phyloP scores from a whole-genome alignment of 192 early-diverging fungal species.

The Lunasporangiospora selenospora region DNA sequence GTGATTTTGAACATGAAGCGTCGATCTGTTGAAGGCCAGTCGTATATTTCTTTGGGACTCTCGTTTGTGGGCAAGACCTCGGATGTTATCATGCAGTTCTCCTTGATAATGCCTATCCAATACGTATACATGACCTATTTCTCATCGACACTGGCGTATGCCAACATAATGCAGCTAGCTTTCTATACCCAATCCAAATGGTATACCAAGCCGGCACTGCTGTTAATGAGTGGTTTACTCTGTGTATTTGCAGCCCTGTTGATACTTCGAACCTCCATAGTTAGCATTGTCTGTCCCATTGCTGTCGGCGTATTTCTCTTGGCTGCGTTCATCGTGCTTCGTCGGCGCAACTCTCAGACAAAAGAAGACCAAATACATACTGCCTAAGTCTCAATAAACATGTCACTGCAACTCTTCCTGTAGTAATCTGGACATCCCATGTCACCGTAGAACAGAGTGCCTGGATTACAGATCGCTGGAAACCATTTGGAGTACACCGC shows the following conservation, averaged over 20 bases:
- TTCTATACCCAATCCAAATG: constrained; percentile 8
- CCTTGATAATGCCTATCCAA: constrained; percentile 21
- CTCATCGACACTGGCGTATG: constrained; percentile 24
- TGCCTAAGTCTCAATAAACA: too few species aligned
- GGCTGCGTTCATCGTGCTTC: not conserved
- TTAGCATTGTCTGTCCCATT: constrained; percentile 28
- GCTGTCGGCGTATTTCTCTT: not conserved
- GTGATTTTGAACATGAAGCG: constrained; percentile 29
- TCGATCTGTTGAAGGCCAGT: constrained; percentile 24
- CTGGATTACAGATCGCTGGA: too few species aligned
- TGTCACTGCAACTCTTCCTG: too few species aligned
- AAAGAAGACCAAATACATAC: too few species aligned
- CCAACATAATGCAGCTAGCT: constrained; percentile 20
- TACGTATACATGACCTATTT: constrained; percentile 38
- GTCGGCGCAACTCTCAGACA: too few species aligned
- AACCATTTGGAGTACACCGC: too few species aligned
- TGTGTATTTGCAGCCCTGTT: constrained; percentile 17
- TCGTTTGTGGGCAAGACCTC: constrained; percentile 34
- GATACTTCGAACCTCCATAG: constrained; percentile 13
- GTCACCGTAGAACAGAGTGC: too few species aligned
- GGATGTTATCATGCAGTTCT: constrained; percentile 37
- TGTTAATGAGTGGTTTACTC: constrained; percentile 10
- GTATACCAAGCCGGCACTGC: not conserved
- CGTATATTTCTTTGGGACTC: constrained; percentile 22
- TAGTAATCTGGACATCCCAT: too few species aligned